Base-by-base conservation (phyloP, 495 filamentous ascomycete species). In the Neurospora africana region DNA sequence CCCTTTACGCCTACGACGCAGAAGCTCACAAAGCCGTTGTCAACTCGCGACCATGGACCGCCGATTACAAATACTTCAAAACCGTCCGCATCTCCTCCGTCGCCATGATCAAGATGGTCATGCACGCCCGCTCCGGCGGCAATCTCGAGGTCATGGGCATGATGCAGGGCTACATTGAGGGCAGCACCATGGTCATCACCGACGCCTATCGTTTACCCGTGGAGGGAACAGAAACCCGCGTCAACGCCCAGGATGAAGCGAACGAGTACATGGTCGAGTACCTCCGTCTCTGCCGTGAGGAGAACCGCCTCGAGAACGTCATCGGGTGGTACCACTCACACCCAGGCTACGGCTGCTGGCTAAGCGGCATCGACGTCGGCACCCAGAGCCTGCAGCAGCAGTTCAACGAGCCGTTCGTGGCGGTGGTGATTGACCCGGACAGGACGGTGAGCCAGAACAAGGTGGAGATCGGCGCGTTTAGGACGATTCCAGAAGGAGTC, bases 251-350 rank as follows among this genome's bases (percentile, higher is more conserved):
- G 74, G 90, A 92, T 70, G 93, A 97, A 71, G 96, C 96, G 40
- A 93, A 97, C 83, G 96, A 98, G 82, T 99, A 98, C 83, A 94
- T 98, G 89, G 89, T 95, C 33, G 86, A 90, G 72, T 98, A 94
- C 81, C 87, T 95, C 11, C 83, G 89, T 72, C 86, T 88, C 13
- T 91, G 91, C 71, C 89, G 95, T 43, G 90, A 94, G 71, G 90
- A 90, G 40, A 86, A 86, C 35, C 91, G 95, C 69, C 82, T 87
- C 78, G 96, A 99, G 79, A 98, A 99, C 78, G 92, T 90, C 5
- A 91, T 98, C 9, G 96, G 96, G 23, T 99, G 96, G 96, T 99
- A 99, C 79, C 96, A 99, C 83, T 92, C 89, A 74, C 96, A 99
- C 78, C 96, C 96, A 0, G 96, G 96, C 11, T 99, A 99, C 78